These are phyloP conservation scores for Aegilops sharonensis DNA, from an alignment of 176 grass and related monocot species.

Conservation along the genomic window DNA sequence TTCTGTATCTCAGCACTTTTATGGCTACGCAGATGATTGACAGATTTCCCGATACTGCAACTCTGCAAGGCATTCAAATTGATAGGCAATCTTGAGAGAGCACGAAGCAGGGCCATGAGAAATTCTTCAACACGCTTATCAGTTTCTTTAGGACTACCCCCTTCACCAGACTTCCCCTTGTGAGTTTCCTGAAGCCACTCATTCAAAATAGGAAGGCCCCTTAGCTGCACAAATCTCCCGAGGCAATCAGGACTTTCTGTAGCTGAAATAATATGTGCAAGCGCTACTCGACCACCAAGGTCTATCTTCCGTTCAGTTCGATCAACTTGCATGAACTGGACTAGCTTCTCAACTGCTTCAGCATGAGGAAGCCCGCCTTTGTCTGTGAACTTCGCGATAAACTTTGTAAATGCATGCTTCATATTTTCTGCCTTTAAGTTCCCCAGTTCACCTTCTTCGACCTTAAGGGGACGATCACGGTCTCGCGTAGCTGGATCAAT, in stretches of 20 bases:
- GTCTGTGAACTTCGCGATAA: slow-evolving; percentile 54
- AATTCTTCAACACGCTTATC: slow-evolving; percentile 67
- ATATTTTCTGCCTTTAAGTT: slow-evolving; percentile 45
- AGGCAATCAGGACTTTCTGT: slow-evolving; percentile 65
- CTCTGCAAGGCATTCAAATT: slow-evolving; percentile 80
- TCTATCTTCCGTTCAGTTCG: slow-evolving; percentile 68
- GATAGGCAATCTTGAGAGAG: slow-evolving; percentile 86
- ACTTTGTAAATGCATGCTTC: slow-evolving; percentile 52
- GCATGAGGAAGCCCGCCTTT: slow-evolving; percentile 52
- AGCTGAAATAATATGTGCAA: slow-evolving; percentile 70
- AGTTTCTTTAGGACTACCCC: slow-evolving; percentile 64
- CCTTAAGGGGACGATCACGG: slow-evolving; percentile 38
- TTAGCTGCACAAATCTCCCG: slow-evolving; percentile 61
- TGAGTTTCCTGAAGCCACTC: slow-evolving; percentile 74
- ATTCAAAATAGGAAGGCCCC: slow-evolving; percentile 61
- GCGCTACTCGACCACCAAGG: slow-evolving; percentile 44
- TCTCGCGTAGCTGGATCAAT: slow-evolving; percentile 46
- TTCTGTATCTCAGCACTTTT: slow-evolving; percentile 90
- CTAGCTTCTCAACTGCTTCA: slow-evolving; percentile 72
- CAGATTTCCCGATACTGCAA: slow-evolving; percentile 95
- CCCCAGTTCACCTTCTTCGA: slow-evolving; percentile 43
- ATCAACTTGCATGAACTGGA: slow-evolving; percentile 69
- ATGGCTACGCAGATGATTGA: slow-evolving; percentile 83
- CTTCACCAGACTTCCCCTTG: slow-evolving; percentile 65
- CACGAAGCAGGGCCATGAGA: slow-evolving; percentile 69